phyloP scores from a whole-genome alignment of 1,284 basidiomycete species.

The Melampsora americana region DNA sequence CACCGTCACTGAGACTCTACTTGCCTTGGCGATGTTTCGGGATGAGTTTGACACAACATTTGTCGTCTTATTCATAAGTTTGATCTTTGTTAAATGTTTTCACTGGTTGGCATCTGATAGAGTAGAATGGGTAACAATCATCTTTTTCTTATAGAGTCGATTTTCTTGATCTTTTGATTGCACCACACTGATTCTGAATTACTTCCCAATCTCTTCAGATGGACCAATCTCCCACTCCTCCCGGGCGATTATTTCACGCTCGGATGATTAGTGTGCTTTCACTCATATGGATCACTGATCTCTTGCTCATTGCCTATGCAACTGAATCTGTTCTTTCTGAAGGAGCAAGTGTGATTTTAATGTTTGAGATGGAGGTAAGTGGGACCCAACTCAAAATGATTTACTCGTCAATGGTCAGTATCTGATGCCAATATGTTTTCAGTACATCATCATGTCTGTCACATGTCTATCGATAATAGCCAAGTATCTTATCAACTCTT shows the following conservation, averaged over 20 bases:
- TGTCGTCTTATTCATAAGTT: slow-evolving; percentile 81
- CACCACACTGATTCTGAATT: not conserved
- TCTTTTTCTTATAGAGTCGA: not conserved
- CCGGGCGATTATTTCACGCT: slow-evolving; percentile 75
- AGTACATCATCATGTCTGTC: slow-evolving; percentile 88
- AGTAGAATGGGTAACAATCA: slow-evolving; percentile 80
- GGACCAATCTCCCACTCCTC: slow-evolving; percentile 88
- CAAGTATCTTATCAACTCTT: slow-evolving; percentile 79
- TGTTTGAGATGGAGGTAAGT: slow-evolving; percentile 87
- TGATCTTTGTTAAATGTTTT: slow-evolving; percentile 94
- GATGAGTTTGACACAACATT: slow-evolving; percentile 69
- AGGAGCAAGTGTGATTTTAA: slow-evolving; percentile 82
- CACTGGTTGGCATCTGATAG: slow-evolving; percentile 94
- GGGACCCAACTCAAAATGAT: not conserved
- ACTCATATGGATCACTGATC: slow-evolving; percentile 68
- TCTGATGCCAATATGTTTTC: slow-evolving; percentile 1
- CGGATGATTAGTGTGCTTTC: slow-evolving; percentile 71
- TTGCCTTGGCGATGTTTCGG: slow-evolving; percentile 94
- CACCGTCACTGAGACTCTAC: slow-evolving; percentile 89
- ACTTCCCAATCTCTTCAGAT: slow-evolving; percentile 63
- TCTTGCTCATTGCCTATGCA: slow-evolving; percentile 70
- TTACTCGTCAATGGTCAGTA: not conserved
- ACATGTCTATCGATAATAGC: slow-evolving; percentile 72
- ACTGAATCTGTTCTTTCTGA: slow-evolving; percentile 72
- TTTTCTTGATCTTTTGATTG: not conserved